Evolutionary conservation across 2,329 filamentous ascomycete species (phyloP).

Genomic region (Elsinoe arachidis): DNA sequence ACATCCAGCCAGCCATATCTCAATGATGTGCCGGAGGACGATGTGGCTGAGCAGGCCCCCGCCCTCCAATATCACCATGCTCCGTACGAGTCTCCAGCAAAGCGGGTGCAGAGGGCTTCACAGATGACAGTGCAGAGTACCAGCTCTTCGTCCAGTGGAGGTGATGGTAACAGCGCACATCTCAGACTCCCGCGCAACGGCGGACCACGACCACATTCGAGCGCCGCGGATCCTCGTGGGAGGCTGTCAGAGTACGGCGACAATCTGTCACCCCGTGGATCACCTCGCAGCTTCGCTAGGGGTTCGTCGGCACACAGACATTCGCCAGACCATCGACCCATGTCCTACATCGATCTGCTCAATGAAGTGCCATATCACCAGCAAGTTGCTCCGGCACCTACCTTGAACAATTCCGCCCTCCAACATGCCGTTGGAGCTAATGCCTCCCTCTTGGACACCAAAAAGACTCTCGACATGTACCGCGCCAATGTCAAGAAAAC

Average conservation of each 20-base stretch:
- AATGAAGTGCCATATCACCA: constrained; percentile 67
- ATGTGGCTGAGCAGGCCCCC: constrained; percentile 23
- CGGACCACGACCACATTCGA: constrained; percentile 64
- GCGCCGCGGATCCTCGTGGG: constrained; percentile 68
- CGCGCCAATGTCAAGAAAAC: constrained; percentile 95
- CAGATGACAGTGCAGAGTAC: constrained; percentile 25
- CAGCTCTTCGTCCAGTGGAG: constrained; percentile 24
- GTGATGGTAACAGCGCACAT: constrained; percentile 17
- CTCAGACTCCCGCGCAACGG: constrained; percentile 43
- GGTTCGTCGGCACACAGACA: constrained; percentile 44
- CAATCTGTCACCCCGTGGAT: constrained; percentile 27
- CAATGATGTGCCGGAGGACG: constrained; percentile 20
- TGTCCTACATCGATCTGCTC: constrained; percentile 54
- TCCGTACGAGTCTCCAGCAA: constrained; percentile 30
- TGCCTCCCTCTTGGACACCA: constrained; percentile 79
- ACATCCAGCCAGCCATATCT: constrained; percentile 13
- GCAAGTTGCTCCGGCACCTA: constrained; percentile 54
- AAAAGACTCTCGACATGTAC: constrained; percentile 97
- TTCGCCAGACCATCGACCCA: constrained; percentile 50
- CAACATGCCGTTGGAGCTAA: constrained; percentile 75
- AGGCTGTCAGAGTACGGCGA: constrained; percentile 45
- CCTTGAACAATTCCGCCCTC: constrained; percentile 73
- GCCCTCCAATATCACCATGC: constrained; percentile 46
- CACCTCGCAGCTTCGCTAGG: constrained; percentile 36
- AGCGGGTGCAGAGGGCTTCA: constrained; percentile 23